Evolutionary conservation across 164 flowering plant genomes (phyloP).

Genomic region (Brasenia schreberi): DNA sequence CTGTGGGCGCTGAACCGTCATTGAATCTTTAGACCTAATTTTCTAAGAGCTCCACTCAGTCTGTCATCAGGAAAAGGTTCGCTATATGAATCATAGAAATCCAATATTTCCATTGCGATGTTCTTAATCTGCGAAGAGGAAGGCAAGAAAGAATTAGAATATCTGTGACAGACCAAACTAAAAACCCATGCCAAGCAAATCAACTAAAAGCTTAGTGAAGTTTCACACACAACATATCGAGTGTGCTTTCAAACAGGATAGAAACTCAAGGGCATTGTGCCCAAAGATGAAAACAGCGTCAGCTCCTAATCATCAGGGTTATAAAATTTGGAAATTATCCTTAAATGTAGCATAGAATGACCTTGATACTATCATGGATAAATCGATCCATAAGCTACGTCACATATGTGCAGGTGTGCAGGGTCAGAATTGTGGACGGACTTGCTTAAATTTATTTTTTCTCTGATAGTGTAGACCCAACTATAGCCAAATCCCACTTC

Average conservation of each 20-base stretch:
- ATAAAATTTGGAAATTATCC: not conserved
- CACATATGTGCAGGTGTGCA: not conserved
- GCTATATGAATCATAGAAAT: slow-evolving; percentile 67
- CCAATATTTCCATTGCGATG: slow-evolving; percentile 88
- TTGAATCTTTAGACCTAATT: slow-evolving; percentile 35
- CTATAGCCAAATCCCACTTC: no score
- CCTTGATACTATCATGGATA: not conserved
- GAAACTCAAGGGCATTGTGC: not conserved
- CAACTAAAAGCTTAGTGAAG: not conserved
- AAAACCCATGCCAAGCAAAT: not conserved
- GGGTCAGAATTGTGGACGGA: not conserved
- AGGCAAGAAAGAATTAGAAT: not conserved
- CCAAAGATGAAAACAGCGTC: not conserved
- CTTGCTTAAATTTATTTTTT: not conserved
- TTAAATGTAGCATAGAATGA: not conserved
- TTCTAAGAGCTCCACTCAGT: slow-evolving; percentile 44
- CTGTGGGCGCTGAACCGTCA: not conserved
- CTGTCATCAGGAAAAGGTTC: slow-evolving; percentile 40
- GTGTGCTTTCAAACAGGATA: not conserved
- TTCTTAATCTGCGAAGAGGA: slow-evolving; percentile 68
- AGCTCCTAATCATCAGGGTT: not conserved
- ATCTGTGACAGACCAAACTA: not conserved
- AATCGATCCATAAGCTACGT: not conserved
- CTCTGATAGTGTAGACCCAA: not conserved
- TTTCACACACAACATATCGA: no score